Base-by-base conservation (phyloP, 2,329 filamentous ascomycete species). In the Pseudogymnoascus sp. region DNA sequence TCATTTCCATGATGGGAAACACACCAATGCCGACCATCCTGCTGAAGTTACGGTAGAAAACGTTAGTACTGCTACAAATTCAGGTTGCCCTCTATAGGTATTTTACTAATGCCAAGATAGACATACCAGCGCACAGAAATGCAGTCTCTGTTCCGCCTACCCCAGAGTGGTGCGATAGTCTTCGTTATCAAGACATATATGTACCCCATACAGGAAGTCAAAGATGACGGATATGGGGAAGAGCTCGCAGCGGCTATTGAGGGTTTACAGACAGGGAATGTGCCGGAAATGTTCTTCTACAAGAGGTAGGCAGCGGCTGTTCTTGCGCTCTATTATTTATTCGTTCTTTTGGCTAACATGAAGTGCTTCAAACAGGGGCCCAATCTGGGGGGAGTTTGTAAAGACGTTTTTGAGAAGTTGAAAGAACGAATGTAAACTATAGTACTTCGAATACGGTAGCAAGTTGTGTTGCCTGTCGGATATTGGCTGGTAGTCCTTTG, bases 121-220 rank as follows among this genome's bases (percentile, higher is more conserved):
- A 80, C 78, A 0, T 73, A 77, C 40, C 62, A 88, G 21, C 76
- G 85, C 3, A 82, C 78, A 66, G 85, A 89, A 72, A 75, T 84
- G 34, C 85, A 88, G 75, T 85, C 83, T 0, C 71, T 89, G 36
- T 84, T 87, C 74, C 78, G 85, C 1, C 71, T 88, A 25, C 83
- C 83, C 3, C 66, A 73, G 59, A 81, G 78, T 0, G 75, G 77
- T 61, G 84, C 83, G 6, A 60, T 88, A 18, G 78, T 87, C 0
- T 88, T 88, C 73, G 78, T 77, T 0, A 84, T 87, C 71, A 85
- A 87, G 72, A 88, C 85, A 14, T 88, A 86, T 71, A 74, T 79
- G 64, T 87, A 88, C 71, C 78, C 78, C 1, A 71, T 88, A 6
- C 67, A 68, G 40, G 77, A 84, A 60, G 73, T 88, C 53, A 84